These are phyloP conservation scores for Ilex aquifolium DNA, from an alignment of 257 asterid genomes.

Conservation along the genomic window DNA sequence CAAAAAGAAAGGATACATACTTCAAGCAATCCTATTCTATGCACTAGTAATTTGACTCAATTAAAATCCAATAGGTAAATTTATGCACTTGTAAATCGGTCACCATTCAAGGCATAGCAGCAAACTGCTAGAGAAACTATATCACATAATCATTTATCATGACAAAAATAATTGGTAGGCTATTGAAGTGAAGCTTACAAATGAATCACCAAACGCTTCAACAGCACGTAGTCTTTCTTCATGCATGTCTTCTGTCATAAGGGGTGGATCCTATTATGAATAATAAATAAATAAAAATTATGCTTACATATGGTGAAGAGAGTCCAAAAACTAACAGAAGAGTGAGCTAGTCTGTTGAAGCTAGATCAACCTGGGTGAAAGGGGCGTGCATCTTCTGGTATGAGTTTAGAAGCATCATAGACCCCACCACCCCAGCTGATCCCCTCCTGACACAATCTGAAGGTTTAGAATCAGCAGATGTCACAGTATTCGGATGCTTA, in stretches of 20 bases:
- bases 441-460: conserved; percentile 45
- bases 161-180: background rate
- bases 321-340: background rate
- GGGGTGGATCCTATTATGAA: conserved; percentile 73
- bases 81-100: background rate
- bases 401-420: conserved; percentile 77
- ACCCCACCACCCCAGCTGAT: conserved; percentile 49
- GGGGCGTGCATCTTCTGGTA: conserved; percentile 68
- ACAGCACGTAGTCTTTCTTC: conserved; percentile 87
- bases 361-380: conserved; percentile 60
- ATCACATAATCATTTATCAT: background rate
- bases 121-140: no score
- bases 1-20: background rate
- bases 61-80: background rate
- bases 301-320: background rate
- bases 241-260: conserved; percentile 95
- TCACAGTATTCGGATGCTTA: conserved; percentile 18
- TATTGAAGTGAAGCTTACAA: conserved; percentile 40
- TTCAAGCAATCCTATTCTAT: background rate
- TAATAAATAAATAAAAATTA: conserved; percentile 8
- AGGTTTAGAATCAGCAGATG: conserved; percentile 21
- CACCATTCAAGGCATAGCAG: no score
- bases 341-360: conserved; percentile 14
- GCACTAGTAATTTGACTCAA: background rate
- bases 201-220: conserved; percentile 67